phyloP scores from a whole-genome alignment of 2,329 filamentous ascomycete species.

The Epichloe aotearoae region DNA sequence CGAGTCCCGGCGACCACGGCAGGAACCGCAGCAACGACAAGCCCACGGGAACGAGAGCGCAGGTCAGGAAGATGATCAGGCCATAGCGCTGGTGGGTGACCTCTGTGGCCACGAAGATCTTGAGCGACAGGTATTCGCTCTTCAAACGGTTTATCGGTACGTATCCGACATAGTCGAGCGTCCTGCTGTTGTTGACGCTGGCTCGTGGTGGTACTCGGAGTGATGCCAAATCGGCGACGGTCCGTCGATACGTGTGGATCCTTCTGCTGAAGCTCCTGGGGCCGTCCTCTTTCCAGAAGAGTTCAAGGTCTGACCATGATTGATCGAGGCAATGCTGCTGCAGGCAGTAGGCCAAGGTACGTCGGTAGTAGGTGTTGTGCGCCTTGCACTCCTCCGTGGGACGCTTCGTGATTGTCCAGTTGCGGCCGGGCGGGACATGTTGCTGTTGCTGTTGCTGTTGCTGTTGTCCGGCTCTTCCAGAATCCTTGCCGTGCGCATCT shows the following conservation, averaged over 20 bases:
- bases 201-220: background rate
- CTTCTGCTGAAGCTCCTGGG: background rate
- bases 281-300: background rate
- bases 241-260: background rate
- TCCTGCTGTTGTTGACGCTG: background rate
- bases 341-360: background rate
- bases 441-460: too few species aligned
- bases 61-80: conserved; percentile 13
- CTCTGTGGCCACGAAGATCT: conserved; percentile 3
- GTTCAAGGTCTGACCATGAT: background rate
- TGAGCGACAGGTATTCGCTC: conserved; percentile 2
- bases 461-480: too few species aligned
- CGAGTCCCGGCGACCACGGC: conserved; percentile 10
- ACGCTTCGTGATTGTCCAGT: background rate
- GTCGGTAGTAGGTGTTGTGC: background rate
- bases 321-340: background rate
- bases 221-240: background rate
- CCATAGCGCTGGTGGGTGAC: conserved; percentile 10
- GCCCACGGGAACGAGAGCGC: conserved; percentile 14
- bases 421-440: background rate
- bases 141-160: conserved; percentile 5
- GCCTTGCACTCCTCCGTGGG: background rate
- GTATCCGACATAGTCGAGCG: conserved; percentile 7
- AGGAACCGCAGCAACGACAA: conserved; percentile 18
- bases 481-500: background rate